Base-by-base conservation (phyloP, 768 basidiomycete species). In the Brasilioporus rufonigricans region DNA sequence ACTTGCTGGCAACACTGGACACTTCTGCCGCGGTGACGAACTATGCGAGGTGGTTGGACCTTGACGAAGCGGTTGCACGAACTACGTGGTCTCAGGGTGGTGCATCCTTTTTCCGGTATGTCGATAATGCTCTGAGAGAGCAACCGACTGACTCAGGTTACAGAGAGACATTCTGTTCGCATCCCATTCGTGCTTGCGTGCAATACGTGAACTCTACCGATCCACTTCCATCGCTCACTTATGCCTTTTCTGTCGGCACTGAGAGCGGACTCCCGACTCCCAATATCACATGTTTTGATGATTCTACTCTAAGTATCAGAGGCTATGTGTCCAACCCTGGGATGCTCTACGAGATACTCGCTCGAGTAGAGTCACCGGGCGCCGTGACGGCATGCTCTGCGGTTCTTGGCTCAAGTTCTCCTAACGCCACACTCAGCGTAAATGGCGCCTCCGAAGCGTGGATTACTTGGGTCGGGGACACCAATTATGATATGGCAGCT, bases 391-490 rank as follows among this genome's bases (percentile, higher is more conserved):
- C 62, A 1, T 82, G 82, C 53, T 56, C 66, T n/a, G 44, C 65
- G 0, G 44, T 65, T 12, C 38, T 61, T 24, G 64, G 64, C 11
- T 62, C 67, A 33, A 58, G 44, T 29, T 65, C 74, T 5, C 69
- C 72, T 9, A 83, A 82, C 50, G 77, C 78, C 23, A 79, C 79
- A 2, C 52, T 89, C 21, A 69, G 68, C 31, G 74, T 89, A 14
- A 66, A 64, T 8, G 67, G 73, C 19, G 73, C 79, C 26, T 71
- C 72, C 2, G 82, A 84, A 54, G 76, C 83, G 0, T 87, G 82
- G 84, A 69, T 89, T 59, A 80, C 81, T 8, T 89, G 87, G 86
- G 80, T 83, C 18, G 88, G 87, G n/a, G 86, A 77, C 27, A 90
- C 89, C 16, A 78, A 89, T 44, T 90, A 84, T 64, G 74, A 81